Conservation (phyloP, 228 moss, liverwort and hornwort species). For the Sphagnum fallax region DNA sequence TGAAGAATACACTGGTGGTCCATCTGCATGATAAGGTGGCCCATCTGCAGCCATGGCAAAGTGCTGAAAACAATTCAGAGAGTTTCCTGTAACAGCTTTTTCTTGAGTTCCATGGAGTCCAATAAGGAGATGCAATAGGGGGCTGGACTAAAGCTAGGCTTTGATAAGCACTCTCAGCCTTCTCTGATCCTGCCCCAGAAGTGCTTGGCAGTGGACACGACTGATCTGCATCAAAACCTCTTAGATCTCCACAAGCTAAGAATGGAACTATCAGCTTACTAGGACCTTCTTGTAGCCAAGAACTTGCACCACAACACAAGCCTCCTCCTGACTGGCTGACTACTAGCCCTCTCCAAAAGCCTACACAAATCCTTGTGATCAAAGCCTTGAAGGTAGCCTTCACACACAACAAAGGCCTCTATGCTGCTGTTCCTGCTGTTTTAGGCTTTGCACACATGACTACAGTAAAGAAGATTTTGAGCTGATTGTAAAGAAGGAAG, state of each 20-base stretch:
- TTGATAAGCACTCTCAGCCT: conserved; percentile 10
- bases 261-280: conserved; percentile 87
- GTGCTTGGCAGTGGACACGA: conserved; percentile 60
- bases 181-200: neutral
- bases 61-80: conserved; percentile 6
- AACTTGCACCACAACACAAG: conserved; percentile 67
- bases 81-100: conserved; percentile 42
- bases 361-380: conserved; percentile 63
- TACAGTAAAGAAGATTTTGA: conserved; percentile 78
- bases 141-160: conserved; percentile 86
- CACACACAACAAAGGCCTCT: conserved; percentile 95
- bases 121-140: conserved; percentile 92
- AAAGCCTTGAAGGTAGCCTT: conserved; percentile 77
- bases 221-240: conserved; percentile 91
- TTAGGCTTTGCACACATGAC: conserved; percentile 94
- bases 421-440: conserved; percentile 95
- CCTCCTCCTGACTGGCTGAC: conserved; percentile 27
- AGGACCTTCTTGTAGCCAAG: conserved; percentile 75
- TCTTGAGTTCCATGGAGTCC: conserved; percentile 64
- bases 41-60: neutral
- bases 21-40: no score
- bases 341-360: conserved; percentile 72
- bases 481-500: conserved; percentile 66
- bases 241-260: conserved; percentile 90
- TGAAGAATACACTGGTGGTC: no score